Conservation (phyloP, 164 flowering plant genomes). For the Magnolia officinalis region DNA sequence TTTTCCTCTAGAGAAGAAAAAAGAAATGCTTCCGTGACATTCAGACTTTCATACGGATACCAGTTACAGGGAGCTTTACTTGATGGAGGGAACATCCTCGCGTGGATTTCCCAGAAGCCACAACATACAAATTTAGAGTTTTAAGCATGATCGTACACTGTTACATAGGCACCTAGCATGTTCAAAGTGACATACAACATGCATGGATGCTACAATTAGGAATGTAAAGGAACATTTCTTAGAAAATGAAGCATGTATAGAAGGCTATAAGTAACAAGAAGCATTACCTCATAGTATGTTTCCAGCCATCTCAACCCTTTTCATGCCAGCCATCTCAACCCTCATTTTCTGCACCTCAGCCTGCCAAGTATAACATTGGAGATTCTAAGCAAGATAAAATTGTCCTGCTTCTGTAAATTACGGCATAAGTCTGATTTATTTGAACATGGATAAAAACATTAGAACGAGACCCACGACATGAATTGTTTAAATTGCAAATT, state of each 20-base stretch:
- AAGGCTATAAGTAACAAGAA: not conserved
- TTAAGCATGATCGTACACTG: too few species aligned
- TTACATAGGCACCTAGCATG: too few species aligned
- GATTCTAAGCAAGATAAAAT: not conserved
- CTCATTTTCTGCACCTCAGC: constrained; percentile 92
- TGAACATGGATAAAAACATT: not conserved
- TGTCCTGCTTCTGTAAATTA: not conserved
- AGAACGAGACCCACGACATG: not conserved
- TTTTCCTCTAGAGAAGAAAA: too few species aligned
- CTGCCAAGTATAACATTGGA: constrained; percentile 31
- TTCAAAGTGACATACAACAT: too few species aligned
- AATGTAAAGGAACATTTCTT: not conserved
- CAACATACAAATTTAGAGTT: too few species aligned
- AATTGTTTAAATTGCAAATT: not conserved
- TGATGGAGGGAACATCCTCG: too few species aligned
- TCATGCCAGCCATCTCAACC: too few species aligned
- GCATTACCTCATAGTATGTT: constrained; percentile 66
- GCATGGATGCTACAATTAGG: not conserved
- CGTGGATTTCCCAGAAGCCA: too few species aligned
- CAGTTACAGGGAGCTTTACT: too few species aligned
- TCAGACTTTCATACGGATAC: too few species aligned
- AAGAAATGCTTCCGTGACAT: too few species aligned
- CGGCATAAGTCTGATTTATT: not conserved
- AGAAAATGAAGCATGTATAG: not conserved
- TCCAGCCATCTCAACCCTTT: constrained; percentile 99